Base-by-base conservation (phyloP, 768 basidiomycete genomes). In the Asterophora parasitica region DNA sequence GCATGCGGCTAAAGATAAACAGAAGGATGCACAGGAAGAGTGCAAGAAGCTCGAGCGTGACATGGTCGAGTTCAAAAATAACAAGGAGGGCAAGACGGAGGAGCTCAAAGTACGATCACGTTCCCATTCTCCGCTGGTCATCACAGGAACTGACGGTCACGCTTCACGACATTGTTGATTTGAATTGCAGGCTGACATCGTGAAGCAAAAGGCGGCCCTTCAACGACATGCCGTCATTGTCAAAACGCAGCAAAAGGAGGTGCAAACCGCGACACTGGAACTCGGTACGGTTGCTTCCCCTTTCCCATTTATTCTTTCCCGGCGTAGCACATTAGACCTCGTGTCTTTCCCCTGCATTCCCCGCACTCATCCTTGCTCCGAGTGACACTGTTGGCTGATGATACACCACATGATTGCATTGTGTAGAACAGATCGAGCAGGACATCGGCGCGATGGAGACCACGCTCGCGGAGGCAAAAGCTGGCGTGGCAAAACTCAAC, bases 51-150 rank as follows among this genome's bases (percentile, higher is more conserved):
- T 98, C 17, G 92, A 98, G 68, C 85, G 85, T 58, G 96, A 99
- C 63, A 98, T 99, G 92, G 81, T 81, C 46, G 96, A 98, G 71
- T 97, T 99, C 75, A 94, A 96, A 73, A 87, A 94, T 67, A 94
- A 99, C 71, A 96, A 96, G 64, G 96, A 97, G 42, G 92, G 92
- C 39, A 98, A 98, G 69, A 88, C 91, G 46, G 87, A 85, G 13
- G 88, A 98, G 62, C 79, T 98, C 54, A 96, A 94, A 74, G 94
- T 88, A 48, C 38, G 71, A 11, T 13, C 19, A 15, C 13, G 7
- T n/a, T 31, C 26, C 45, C 17, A 26, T 31, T 23, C 3, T 23
- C 23, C 3, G 3, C 6, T 6, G 3, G 23, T 23, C 23, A 23
- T 23, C 23, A 23, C 23, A 23, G 23, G 15, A 34, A 7, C 15